Base-by-base conservation (phyloP, 139 green algal species). In the Coelastrella sp. region DNA sequence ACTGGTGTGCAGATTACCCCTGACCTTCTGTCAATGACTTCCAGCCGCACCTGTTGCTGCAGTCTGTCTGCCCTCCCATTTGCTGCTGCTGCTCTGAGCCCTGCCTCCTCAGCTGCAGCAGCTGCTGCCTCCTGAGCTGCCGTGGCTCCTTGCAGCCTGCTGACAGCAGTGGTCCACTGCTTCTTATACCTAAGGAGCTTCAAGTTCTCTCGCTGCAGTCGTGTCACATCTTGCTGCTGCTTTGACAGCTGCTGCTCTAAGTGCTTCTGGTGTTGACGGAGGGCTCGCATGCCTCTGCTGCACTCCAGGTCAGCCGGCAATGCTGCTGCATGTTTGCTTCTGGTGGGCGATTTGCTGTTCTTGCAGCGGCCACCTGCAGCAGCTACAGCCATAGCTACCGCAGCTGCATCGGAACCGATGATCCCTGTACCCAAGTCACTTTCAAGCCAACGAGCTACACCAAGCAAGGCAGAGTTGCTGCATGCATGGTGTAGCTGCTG, bases 191-290 rank as follows among this genome's bases (percentile, higher is more conserved):
- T 74, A 16, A 89, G 11, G 32, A 89, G 73, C 56, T 57, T 74
- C 19, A 73, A 7, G 57, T 89, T 89, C 54, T 89, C 71, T 6
- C 84, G 68, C 47, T 73, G 56, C 8, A 81, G 71, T 57, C 64
- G 20, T n/a, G 71, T 17, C 10, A 74, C n/a, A 47, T 89, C 84
- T 16, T 74, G 32, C 23, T 71, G 57, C 20, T 74, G 84, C 54
- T 89, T 57, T 22, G 8, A 6, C 3, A 89, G 8, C 56, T 89
- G 84, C 73, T 80, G 59, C 5, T 89, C 84, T 14, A 89, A 17
- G 57, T 77, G 59, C 17, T 82, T 89, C 57, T 81, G 71, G n/a
- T 89, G 71, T 57, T 80, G 73, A 17, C 84, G 76, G 0, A 89
- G 71, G 10, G 84, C 84, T 20, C 58, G n/a, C 71, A 75, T n/a